A percentile compares a stretch with the other conserved stretches of the same genome.
phyloP scores from a whole-genome alignment of 441 rosid species.

The Jatropha podagrica region DNA sequence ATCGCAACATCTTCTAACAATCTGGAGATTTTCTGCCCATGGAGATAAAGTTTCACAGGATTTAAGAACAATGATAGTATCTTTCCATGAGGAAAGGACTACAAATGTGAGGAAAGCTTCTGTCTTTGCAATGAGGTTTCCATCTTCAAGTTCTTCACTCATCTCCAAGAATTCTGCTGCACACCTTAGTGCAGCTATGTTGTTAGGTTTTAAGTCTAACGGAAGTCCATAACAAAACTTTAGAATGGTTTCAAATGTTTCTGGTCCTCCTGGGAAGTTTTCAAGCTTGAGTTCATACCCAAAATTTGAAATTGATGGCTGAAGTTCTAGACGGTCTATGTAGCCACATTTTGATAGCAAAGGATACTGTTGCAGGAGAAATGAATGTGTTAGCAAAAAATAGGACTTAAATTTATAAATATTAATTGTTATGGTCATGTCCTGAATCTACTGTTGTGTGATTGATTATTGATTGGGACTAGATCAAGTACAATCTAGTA shows the following conservation, averaged over 20 bases:
- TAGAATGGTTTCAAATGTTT: slow-evolving; percentile 59
- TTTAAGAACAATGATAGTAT: slow-evolving; percentile 65
- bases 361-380: slow-evolving; percentile 57
- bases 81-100: slow-evolving; percentile 76
- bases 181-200: slow-evolving; percentile 67
- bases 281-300: slow-evolving; percentile 62
- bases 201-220: slow-evolving; percentile 52
- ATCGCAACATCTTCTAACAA: slow-evolving; percentile 79
- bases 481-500: not conserved
- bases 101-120: slow-evolving; percentile 83
- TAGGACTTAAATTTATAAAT: not conserved
- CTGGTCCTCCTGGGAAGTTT: slow-evolving; percentile 76
- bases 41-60: slow-evolving; percentile 65
- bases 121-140: slow-evolving; percentile 72
- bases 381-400: slow-evolving; percentile 19
- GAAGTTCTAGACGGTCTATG: slow-evolving; percentile 60
- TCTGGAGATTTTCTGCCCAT: slow-evolving; percentile 81
- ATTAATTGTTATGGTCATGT: not conserved
- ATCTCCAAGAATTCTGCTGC: slow-evolving; percentile 79
- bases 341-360: slow-evolving; percentile 80
- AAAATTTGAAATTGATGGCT: slow-evolving; percentile 52
- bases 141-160: slow-evolving; percentile 83
- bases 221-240: slow-evolving; percentile 72
- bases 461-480: not conserved
- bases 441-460: not conserved